Evolutionary conservation across 1,139 yeast species (phyloP), one percentile per base, ranked within the genome.

Genomic region (Schizosaccharomyces versatilis): DNA sequence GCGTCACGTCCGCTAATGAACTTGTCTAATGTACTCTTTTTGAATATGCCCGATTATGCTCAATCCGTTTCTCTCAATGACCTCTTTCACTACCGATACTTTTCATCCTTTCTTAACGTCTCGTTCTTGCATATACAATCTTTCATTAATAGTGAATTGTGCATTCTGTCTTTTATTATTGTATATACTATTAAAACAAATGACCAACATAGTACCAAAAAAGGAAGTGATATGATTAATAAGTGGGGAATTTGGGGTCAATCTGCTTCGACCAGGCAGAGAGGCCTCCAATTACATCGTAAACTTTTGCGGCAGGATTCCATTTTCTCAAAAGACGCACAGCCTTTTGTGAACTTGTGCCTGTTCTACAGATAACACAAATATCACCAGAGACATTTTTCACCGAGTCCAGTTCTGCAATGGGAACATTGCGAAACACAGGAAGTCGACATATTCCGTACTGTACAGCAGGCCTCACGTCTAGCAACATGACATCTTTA

Each of bases 311-410:
- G 32, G 74, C 67, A 0, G 78, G 78, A 56, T 75, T 68, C 3
- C 71, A 68, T 12, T 75, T 77, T 53, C 72, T 69, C 53, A 90
- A 66, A 53, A 73, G 68, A 58, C 71, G 68, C 0, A 84, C 79
- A 0, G 95, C 94, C 17, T 78, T 67, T 62, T 84, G 90, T 0
- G 97, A 88, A 65, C 90, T 97, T 65, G 85, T 86, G 6, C 99
- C 99, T 64, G 73, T 80, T 44, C 97, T 74, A 66, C 99, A 90
- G 14, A 88, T 71, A 0, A 83, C 79, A 58, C 63, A 64, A 1
- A 69, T 59, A 0, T 56, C 38, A 38, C 42, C 51, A 3, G 49
- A 52, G 17, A 38, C 15, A 36, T 49, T 51, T 24, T 54, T 49
- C 15, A 14, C 14, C 38, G 48, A 24, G 10, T 54, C 55, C 24